Conservation (phyloP, 2,329 filamentous ascomycete genomes). For the Arthrobotrys musiformis region DNA sequence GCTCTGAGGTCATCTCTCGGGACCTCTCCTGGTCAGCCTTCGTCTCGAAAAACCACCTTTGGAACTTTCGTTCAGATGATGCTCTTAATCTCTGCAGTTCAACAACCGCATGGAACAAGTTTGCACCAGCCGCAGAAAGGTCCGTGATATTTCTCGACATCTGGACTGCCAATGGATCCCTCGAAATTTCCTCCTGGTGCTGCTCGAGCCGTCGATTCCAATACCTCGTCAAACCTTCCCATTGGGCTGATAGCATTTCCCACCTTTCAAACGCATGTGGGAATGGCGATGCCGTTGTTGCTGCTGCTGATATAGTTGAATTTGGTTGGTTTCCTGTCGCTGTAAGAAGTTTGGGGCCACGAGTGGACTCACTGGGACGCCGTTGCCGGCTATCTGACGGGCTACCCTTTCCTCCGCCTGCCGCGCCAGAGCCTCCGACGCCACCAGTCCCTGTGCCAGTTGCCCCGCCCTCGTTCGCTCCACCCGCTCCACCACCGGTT, state of each 20-base stretch:
- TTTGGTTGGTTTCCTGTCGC: slow-evolving; percentile 55
- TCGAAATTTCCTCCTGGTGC: slow-evolving; percentile 84
- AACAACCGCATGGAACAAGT: slow-evolving; percentile 96
- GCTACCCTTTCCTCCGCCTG: slow-evolving; percentile 60
- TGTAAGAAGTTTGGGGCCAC: slow-evolving; percentile 57
- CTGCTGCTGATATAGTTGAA: slow-evolving; percentile 47
- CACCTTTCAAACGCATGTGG: slow-evolving; percentile 97
- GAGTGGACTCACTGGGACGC: slow-evolving; percentile 59
- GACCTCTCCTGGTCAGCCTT: slow-evolving; percentile 85
- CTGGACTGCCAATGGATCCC: slow-evolving; percentile 85
- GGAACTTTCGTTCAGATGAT: slow-evolving; percentile 96
- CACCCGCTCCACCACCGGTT: slow-evolving; percentile 25
- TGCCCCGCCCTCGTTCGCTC: slow-evolving; percentile 46
- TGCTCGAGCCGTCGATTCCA: slow-evolving; percentile 95
- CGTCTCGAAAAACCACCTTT: slow-evolving; percentile 98
- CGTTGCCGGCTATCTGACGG: slow-evolving; percentile 56
- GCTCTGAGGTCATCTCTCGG: slow-evolving; percentile 81
- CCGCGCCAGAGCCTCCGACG: slow-evolving; percentile 55
- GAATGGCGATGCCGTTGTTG: slow-evolving; percentile 68
- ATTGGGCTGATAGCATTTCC: slow-evolving; percentile 96
- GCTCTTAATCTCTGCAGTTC: slow-evolving; percentile 92
- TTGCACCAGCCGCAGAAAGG: slow-evolving; percentile 94
- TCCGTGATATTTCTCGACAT: slow-evolving; percentile 94
- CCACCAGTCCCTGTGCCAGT: slow-evolving; percentile 53
- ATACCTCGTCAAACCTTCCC: slow-evolving; percentile 96